Conservation (phyloP, 2,329 filamentous ascomycete species). For the Epichloe sylvatica region DNA sequence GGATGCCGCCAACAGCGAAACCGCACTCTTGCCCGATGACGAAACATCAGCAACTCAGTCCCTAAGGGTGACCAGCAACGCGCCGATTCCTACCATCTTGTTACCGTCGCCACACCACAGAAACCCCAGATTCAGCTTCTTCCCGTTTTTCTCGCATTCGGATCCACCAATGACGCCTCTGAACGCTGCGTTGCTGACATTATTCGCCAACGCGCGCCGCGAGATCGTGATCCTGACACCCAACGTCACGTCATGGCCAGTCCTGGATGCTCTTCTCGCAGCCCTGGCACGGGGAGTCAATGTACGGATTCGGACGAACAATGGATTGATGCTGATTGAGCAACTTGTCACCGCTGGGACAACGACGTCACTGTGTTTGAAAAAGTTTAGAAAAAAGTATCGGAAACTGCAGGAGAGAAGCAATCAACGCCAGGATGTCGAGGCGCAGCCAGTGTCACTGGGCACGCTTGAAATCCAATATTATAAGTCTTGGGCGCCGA, state of each 20-base stretch:
- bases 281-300: slow-evolving; percentile 53
- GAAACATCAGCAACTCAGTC: slow-evolving; percentile 17
- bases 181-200: slow-evolving; percentile 48
- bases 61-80: slow-evolving; percentile 11
- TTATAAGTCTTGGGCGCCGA: slow-evolving; percentile 31
- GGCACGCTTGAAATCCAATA: slow-evolving; percentile 46
- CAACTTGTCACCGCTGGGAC: slow-evolving; percentile 70
- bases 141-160: slow-evolving; percentile 38
- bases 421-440: slow-evolving; percentile 17
- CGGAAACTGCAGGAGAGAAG: slow-evolving; percentile 14
- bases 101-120: slow-evolving; percentile 62
- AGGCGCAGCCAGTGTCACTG: slow-evolving; percentile 25
- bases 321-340: slow-evolving; percentile 61
- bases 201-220: slow-evolving; percentile 43
- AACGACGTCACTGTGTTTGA: slow-evolving; percentile 52
- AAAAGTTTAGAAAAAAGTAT: slow-evolving; percentile 43
- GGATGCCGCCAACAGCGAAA: slow-evolving; percentile 5
- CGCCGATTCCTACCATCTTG: slow-evolving; percentile 41
- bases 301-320: slow-evolving; percentile 53
- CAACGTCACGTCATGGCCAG: slow-evolving; percentile 56
- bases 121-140: slow-evolving; percentile 48
- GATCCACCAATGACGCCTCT: slow-evolving; percentile 50
- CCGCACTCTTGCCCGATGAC: slow-evolving; percentile 6
- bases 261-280: slow-evolving; percentile 45
- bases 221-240: slow-evolving; percentile 61